Base-by-base conservation (phyloP, 202 grass and related monocot genomes). In the Cymbopogon flexuosus region DNA sequence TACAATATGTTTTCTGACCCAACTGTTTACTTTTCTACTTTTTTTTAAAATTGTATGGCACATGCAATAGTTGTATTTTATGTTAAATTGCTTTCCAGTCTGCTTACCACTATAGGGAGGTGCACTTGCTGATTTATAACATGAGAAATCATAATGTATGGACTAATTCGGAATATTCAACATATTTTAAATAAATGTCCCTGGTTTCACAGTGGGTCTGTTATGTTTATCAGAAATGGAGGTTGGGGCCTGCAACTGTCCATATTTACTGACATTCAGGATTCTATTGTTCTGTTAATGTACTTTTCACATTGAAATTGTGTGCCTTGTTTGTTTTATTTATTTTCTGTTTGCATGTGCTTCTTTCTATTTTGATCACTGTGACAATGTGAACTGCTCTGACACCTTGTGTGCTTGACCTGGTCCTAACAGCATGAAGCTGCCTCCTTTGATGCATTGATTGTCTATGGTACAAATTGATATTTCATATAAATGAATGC, bases 301-400 rank as follows among this genome's bases (percentile, higher is more conserved):
- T 37, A 52, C 36, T 64, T 30, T 64, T 24, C 21, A 12, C 65
- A 62, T 40, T 73, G 11, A 63, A 74, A 72, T 52, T 33, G 6
- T 19, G 3, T 68, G 67, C 10, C 41, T 21, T 24, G 8, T 72
- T 56, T 3, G 3, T 67, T 34, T 34, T 62, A 16, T 1, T 3
- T 60, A 81, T 68, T 86, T 68, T 60, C 3, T 67, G 3, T 83
- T 75, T 68, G 9, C 43, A 75, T 30, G 59, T 12, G 11, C 8
- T 60, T 2, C 36, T 29, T 79, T 49, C 13, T 45, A 30, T 66
- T 67, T 68, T 34, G 75, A 68, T 43, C 15, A 49, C 5, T 29
- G 13, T 77, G 47, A 52, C n/a, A n/a, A n/a, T n/a, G n/a, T n/a
- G n/a, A n/a, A n/a, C n/a, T n/a, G n/a, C 37, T 59, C 37, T 40